These are phyloP conservation scores for Neoscytalidium dimidiatum DNA, from an alignment of 2,329 filamentous ascomycete species.

Conservation along the genomic window DNA sequence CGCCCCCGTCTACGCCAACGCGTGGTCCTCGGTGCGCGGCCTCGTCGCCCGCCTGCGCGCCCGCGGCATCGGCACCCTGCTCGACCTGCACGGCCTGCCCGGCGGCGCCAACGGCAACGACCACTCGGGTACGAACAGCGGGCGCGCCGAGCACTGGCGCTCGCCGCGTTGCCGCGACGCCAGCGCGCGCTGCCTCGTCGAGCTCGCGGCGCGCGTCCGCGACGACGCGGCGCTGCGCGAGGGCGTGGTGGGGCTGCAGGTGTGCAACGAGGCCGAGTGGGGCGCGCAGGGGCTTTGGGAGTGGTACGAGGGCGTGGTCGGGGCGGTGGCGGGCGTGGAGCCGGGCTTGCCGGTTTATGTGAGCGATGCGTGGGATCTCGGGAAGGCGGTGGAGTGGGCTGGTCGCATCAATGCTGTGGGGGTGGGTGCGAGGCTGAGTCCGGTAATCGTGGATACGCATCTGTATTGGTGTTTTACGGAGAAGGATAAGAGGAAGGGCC, in stretches of 20 bases:
- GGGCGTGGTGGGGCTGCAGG: constrained; percentile 57
- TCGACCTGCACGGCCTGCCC: constrained; percentile 61
- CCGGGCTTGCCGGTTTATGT: constrained; percentile 57
- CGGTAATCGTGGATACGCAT: constrained; percentile 61
- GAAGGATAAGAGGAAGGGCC: constrained; percentile 52
- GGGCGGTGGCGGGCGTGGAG: constrained; percentile 51
- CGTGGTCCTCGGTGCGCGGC: constrained; percentile 54
- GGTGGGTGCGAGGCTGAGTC: constrained; percentile 32
- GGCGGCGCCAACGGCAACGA: constrained; percentile 59
- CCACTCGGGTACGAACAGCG: constrained; percentile 58
- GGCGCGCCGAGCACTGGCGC: constrained; percentile 55
- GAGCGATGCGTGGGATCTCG: constrained; percentile 60
- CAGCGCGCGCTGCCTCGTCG: constrained; percentile 50
- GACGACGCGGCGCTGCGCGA: not conserved
- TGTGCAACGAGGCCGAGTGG: constrained; percentile 59
- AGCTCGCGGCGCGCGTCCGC: constrained; percentile 52
- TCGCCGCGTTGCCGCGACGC: constrained; percentile 46
- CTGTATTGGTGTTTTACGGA: constrained; percentile 62
- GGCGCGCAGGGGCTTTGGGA: constrained; percentile 56
- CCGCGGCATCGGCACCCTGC: constrained; percentile 56
- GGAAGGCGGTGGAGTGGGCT: constrained; percentile 48
- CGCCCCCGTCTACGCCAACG: constrained; percentile 52
- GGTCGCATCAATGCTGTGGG: constrained; percentile 41
- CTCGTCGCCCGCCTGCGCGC: constrained; percentile 49
- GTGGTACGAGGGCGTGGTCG: constrained; percentile 57